Conservation (phyloP, 768 basidiomycete species). For the Coprinellus micaceus region DNA sequence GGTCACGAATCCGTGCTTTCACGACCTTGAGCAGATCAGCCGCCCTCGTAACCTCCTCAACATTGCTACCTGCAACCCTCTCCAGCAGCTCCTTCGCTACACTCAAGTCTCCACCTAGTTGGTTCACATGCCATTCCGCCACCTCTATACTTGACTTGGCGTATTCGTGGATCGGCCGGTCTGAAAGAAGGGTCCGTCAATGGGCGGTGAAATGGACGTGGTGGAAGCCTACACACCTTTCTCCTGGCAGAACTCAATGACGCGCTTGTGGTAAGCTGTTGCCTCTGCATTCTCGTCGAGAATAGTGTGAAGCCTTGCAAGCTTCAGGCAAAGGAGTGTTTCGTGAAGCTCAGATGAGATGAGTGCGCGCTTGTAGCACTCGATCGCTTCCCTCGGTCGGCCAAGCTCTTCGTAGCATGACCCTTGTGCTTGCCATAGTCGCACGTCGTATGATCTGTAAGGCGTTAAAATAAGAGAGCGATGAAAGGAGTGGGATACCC, state of each 20-base stretch:
- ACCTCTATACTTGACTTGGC: constrained; percentile 83
- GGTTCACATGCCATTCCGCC: constrained; percentile 71
- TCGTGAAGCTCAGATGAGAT: constrained; percentile 77
- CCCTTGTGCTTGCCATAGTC: constrained; percentile 94
- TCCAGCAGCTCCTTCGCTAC: constrained; percentile 75
- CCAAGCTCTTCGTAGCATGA: constrained; percentile 92
- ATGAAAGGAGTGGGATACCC: constrained; percentile 12
- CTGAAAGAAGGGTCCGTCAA: constrained; percentile 35
- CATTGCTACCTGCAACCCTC: constrained; percentile 71
- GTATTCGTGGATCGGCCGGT: constrained; percentile 70
- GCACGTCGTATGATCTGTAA: constrained; percentile 86
- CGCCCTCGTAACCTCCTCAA: constrained; percentile 74
- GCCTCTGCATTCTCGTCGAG: constrained; percentile 67
- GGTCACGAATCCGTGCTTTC: constrained; percentile 33
- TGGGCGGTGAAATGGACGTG: constrained; percentile 18
- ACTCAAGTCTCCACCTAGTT: constrained; percentile 58
- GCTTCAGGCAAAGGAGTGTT: constrained; percentile 64
- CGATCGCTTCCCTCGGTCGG: constrained; percentile 83
- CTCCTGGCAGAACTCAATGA: constrained; percentile 68
- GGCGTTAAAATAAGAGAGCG: not conserved
- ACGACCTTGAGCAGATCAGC: constrained; percentile 65
- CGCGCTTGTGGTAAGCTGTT: constrained; percentile 74
- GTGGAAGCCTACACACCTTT: constrained; percentile 46
- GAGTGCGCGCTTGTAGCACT: constrained; percentile 88
- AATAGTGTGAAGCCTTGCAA: constrained; percentile 67